A percentile compares a stretch with the other conserved stretches of the same genome.
Evolutionary conservation across 352 stramenopile species (phyloP).

Genomic region (Hyaloperonospora arabidopsidis): DNA sequence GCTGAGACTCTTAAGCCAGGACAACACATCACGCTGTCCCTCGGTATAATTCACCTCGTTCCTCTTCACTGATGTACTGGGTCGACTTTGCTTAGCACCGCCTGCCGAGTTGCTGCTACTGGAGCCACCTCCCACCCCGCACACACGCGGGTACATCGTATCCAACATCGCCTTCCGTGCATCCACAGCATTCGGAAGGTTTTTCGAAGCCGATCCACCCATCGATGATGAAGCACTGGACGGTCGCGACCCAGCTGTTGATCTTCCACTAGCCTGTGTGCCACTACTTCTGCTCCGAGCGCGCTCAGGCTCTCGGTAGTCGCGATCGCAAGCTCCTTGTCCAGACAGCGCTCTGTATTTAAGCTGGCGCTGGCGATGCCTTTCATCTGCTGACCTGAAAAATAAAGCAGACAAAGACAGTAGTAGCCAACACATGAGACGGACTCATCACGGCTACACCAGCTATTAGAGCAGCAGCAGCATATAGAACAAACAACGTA

Average conservation of each 20-base stretch:
- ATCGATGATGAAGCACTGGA: constrained; percentile 20
- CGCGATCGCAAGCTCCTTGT: constrained; percentile 13
- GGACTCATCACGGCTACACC: too few relatives aligned
- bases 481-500: constrained; percentile 11
- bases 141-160: constrained; percentile 77
- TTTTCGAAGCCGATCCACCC: constrained; percentile 9
- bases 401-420: too few relatives aligned
- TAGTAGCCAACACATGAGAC: constrained; percentile 7
- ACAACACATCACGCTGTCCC: constrained; percentile 68
- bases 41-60: constrained; percentile 50
- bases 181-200: constrained; percentile 18
- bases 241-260: constrained; percentile 16
- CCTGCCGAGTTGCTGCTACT: constrained; percentile 19
- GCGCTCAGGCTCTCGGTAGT: constrained; percentile 17
- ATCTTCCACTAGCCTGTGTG: constrained; percentile 11
- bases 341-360: constrained; percentile 34
- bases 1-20: constrained; percentile 60
- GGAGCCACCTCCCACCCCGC: constrained; percentile 28
- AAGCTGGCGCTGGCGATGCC: constrained; percentile 45
- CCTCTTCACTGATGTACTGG: constrained; percentile 23
- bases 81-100: constrained; percentile 28
- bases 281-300: constrained; percentile 16
- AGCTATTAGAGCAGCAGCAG: too few relatives aligned
- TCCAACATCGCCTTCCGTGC: constrained; percentile 64
- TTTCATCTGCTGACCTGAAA: constrained; percentile 46